Percentiles rank a stretch among this genome's conserved stretches.
These are phyloP conservation scores for Imleria badia DNA, from an alignment of 768 basidiomycete genomes.

Conservation along the genomic window DNA sequence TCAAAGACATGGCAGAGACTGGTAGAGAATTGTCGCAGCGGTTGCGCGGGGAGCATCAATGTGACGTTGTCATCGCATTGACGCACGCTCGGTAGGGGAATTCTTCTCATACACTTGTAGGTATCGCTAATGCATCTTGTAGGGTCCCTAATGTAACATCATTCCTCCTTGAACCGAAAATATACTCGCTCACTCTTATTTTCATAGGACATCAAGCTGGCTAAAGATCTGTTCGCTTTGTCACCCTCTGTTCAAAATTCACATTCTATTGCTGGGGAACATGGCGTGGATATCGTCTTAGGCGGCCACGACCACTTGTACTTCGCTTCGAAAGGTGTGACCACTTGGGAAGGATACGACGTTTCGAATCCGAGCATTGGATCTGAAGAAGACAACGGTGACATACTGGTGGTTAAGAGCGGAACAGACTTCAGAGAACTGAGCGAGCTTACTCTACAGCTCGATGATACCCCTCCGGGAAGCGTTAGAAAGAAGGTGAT, in stretches of 20 bases:
- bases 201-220: constrained; percentile 64
- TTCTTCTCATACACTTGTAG: not conserved
- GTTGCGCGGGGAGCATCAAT: constrained; percentile 69
- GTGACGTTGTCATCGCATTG: constrained; percentile 82
- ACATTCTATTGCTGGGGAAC: constrained; percentile 46
- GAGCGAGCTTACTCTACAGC: constrained; percentile 67
- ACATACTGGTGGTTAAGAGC: constrained; percentile 77
- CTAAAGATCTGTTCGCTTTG: constrained; percentile 60
- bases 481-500: constrained; percentile 68
- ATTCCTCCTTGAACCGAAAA: not conserved
- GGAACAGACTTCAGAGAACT: constrained; percentile 90
- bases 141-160: constrained; percentile 32
- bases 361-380: constrained; percentile 52
- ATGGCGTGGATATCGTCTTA: constrained; percentile 81
- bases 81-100: constrained; percentile 71
- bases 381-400: constrained; percentile 69
- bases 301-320: constrained; percentile 92
- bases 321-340: constrained; percentile 66
- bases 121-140: constrained; percentile 3
- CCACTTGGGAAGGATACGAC: constrained; percentile 67
- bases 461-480: constrained; percentile 57
- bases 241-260: constrained; percentile 53
- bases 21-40: constrained; percentile 70
- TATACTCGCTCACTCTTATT: constrained; percentile 9
- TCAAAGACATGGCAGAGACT: constrained; percentile 70